These are phyloP conservation scores for carrot (Daucus carota) DNA, from an alignment of 129 eudicot species.

Conservation along the genomic window DH1_v3.0 NC_030388.2:24856001-24856500, in stretches of 20 bases:
- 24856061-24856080: not conserved
- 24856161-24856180: not conserved
- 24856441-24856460: not conserved
- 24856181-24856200: too few relatives aligned
- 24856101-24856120: not conserved
- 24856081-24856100: not conserved
- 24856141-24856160: not conserved
- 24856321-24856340: too few relatives aligned
- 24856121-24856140: not conserved
- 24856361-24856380: too few relatives aligned
- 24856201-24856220: too few relatives aligned
- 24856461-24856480: not conserved
- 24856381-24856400: too few relatives aligned
- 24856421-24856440: not conserved
- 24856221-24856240: too few relatives aligned
- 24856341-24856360: too few relatives aligned
- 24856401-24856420: not conserved
- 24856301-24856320: too few relatives aligned
- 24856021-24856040: not conserved
- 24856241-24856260: too few relatives aligned
- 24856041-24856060: not conserved
- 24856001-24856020: slow-evolving; percentile 43
- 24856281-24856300: too few relatives aligned
- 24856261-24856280: too few relatives aligned
- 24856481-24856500: too few relatives aligned